phyloP scores from a whole-genome alignment of 176 grass and related monocot species.

The Musa troglodytarum region DNA sequence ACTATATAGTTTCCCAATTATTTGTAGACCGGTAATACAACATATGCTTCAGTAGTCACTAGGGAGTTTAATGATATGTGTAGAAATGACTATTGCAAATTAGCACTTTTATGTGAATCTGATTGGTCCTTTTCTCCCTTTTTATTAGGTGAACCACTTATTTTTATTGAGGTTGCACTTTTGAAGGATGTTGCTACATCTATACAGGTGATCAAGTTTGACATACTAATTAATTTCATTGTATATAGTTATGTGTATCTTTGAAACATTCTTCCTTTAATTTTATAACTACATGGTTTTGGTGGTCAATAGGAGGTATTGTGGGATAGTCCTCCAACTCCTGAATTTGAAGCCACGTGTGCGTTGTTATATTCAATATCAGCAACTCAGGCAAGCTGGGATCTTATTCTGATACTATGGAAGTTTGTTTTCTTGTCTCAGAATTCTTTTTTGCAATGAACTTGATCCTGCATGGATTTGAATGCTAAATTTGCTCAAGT shows the following conservation, averaged over 20 bases:
- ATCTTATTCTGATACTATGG: background rate
- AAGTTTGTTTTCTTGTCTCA: background rate
- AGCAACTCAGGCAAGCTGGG: conserved; percentile 64
- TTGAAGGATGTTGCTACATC: conserved; percentile 75
- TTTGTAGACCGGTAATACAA: background rate
- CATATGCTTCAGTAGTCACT: background rate
- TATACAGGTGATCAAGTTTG: conserved; percentile 56
- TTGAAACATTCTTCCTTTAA: background rate
- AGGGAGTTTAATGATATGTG: background rate
- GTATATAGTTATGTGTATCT: background rate
- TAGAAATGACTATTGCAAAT: background rate
- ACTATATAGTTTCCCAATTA: background rate
- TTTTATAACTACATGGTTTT: conserved; percentile 5
- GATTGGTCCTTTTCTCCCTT: background rate
- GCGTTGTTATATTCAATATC: conserved; percentile 98
- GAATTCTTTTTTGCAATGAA: background rate
- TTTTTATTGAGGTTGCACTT: conserved; percentile 95
- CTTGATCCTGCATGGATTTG: background rate
- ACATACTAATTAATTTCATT: background rate
- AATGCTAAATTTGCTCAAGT: background rate
- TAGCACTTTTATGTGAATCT: background rate
- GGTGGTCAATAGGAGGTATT: conserved; percentile 59
- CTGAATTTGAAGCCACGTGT: conserved; percentile 79
- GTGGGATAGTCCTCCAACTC: conserved; percentile 76
- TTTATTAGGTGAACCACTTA: conserved; percentile 74